These are phyloP conservation scores for Diaporthe eres DNA, from an alignment of 2,329 filamentous ascomycete genomes.

Conservation along the genomic window DNA sequence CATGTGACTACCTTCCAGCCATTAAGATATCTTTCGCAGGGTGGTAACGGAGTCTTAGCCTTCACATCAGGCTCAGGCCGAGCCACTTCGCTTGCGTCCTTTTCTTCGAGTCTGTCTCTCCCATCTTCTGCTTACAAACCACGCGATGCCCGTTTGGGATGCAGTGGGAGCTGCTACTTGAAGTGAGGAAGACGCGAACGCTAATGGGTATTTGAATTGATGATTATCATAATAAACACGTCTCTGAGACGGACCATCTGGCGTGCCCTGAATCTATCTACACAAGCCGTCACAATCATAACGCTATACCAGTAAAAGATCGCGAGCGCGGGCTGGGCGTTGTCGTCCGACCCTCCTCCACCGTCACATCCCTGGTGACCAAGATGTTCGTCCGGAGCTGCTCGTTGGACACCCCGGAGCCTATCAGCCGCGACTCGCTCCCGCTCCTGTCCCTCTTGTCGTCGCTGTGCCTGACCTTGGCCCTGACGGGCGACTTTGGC, in stretches of 20 bases:
- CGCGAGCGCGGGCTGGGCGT: constrained; percentile 20
- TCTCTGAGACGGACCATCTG: background rate
- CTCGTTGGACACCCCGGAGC: constrained; percentile 11
- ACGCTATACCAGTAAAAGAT: constrained; percentile 12
- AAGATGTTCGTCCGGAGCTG: constrained; percentile 21
- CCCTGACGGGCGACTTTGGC: constrained; percentile 6
- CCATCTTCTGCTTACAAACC: too few species aligned
- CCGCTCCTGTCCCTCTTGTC: constrained; percentile 3
- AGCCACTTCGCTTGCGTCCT: too few species aligned
- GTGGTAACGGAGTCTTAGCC: background rate
- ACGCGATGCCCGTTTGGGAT: too few species aligned
- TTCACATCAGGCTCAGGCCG: background rate
- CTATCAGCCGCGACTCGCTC: constrained; percentile 20
- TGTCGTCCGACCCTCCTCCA: constrained; percentile 17
- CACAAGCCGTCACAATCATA: constrained; percentile 1
- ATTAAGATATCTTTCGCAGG: background rate
- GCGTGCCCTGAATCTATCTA: background rate
- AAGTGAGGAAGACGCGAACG: background rate
- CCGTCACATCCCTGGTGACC: constrained; percentile 19
- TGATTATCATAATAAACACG: background rate
- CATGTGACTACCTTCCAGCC: background rate
- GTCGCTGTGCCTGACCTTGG: background rate
- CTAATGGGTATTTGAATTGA: constrained; percentile 8
- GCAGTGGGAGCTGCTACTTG: too few species aligned
- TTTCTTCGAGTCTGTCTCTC: too few species aligned